Base-by-base conservation (phyloP, 768 basidiomycete species). In the Calvatia gigantea region DNA sequence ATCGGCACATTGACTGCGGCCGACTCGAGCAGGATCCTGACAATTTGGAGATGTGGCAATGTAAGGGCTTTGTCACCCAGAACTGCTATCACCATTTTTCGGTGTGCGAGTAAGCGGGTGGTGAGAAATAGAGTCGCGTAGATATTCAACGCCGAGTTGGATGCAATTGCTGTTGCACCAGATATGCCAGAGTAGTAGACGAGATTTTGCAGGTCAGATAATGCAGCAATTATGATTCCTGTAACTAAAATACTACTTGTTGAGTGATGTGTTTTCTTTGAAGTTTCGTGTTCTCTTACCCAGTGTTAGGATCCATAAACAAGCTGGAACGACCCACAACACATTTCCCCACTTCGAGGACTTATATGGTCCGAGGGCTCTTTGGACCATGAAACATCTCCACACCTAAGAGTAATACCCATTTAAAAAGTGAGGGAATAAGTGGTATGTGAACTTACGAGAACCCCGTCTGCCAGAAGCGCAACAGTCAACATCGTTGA, bases 371-470 rank as follows among this genome's bases (percentile, higher is more conserved):
- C 25, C 49, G 3, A 51, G 17, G 3, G 38, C 39, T 2, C 25
- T 39, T 4, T 51, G 50, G 11, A 51, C 50, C 38, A 51, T 51
- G 28, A 29, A 51, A 23, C 50, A 51, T n/a, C 37, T 37, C 50
- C 50, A 51, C 32, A 42, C 38, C 50, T 51, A 4, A 1, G 17
- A 42, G 25, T 23, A 19, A 4, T 2, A 11, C 11, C 3, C 4
- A n/a, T 28, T 17, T 7, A 35, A 19, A 17, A 35, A 2, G 12
- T 23, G 12, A 8, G 8, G n/a, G 4, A 32, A 21, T 5, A 33
- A 17, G 15, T 2, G 21, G n/a, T 12, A 6, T 12, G 17, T 28
- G 3, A 12, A 45, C 43, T 35, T 21, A 48, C 46, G 4, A 48
- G 31, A 11, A 48, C n/a, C 12, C 46, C 46, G 21, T 48, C 46